These are phyloP conservation scores for Coprinopsis cinerea DNA, from an alignment of 768 basidiomycete species.

Conservation along the genomic window DNA sequence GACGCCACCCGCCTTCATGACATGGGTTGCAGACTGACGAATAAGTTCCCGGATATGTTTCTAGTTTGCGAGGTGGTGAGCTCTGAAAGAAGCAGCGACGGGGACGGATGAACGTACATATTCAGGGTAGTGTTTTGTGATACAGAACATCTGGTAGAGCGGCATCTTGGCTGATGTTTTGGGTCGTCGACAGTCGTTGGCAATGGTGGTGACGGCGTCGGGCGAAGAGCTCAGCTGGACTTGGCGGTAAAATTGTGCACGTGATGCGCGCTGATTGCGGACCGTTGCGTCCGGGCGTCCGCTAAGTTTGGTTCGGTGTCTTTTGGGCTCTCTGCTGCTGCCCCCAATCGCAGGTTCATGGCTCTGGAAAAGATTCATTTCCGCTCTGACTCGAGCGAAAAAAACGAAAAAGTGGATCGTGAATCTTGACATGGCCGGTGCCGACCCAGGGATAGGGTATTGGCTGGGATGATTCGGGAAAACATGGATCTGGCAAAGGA, in stretches of 20 bases:
- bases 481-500: too few species aligned
- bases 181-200: not conserved
- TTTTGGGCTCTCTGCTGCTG: too few species aligned
- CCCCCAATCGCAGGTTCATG: too few species aligned
- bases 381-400: too few species aligned
- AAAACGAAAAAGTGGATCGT: too few species aligned
- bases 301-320: not conserved
- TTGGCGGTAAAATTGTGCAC: not conserved
- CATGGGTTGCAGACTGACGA: slow-evolving; percentile 59
- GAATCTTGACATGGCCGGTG: too few species aligned
- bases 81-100: not conserved
- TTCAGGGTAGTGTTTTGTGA: slow-evolving; percentile 67
- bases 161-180: slow-evolving; percentile 54
- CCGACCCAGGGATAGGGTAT: too few species aligned
- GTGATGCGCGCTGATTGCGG: slow-evolving; percentile 1
- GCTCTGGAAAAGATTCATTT: too few species aligned
- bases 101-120: slow-evolving; percentile 49
- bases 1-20: slow-evolving; percentile 73
- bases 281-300: too few species aligned
- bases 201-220: not conserved
- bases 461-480: too few species aligned
- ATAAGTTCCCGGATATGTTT: slow-evolving; percentile 72
- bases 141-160: slow-evolving; percentile 83
- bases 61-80: slow-evolving; percentile 30
- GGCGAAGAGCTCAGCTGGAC: not conserved